Evolutionary conservation across 768 basidiomycete species (phyloP).

Genomic region (Grammothele lineata): DNA sequence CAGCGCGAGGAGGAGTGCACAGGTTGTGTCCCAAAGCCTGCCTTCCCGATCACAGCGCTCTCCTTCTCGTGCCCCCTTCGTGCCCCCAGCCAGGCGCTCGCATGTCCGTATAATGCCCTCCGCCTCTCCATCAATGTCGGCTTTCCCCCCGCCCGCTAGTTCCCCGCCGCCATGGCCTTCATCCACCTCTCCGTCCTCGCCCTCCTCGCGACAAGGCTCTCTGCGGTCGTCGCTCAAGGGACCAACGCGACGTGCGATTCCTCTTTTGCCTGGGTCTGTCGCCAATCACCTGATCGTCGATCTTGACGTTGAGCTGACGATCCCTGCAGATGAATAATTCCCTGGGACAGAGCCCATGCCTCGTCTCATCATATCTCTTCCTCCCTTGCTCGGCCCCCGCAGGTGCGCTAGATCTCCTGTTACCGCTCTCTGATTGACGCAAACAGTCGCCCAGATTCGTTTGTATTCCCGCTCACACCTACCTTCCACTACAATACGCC

Average conservation of each 20-base stretch:
- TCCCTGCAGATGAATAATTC: conserved; percentile 8
- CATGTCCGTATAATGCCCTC: too few relatives aligned
- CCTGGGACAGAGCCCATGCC: conserved; percentile 8
- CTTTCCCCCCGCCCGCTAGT: too few relatives aligned
- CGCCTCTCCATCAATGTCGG: too few relatives aligned
- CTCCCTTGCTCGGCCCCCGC: conserved; percentile 2
- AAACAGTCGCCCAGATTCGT: conserved; percentile 5
- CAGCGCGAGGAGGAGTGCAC: too few relatives aligned
- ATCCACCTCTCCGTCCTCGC: not conserved
- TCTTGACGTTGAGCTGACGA: too few relatives aligned
- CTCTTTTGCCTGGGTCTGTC: not conserved
- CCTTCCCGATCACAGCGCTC: too few relatives aligned
- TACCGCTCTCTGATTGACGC: too few relatives aligned
- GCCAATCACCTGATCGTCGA: not conserved
- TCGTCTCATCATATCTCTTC: conserved; percentile 9
- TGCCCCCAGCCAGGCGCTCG: too few relatives aligned
- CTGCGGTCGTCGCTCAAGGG: not conserved
- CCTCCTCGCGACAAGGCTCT: not conserved
- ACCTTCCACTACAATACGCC: conserved; percentile 10
- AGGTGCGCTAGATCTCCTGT: not conserved
- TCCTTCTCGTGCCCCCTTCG: too few relatives aligned
- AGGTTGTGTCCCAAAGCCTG: too few relatives aligned
- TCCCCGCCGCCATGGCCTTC: not conserved
- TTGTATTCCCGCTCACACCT: conserved; percentile 3
- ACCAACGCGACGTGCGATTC: not conserved